phyloP scores from a whole-genome alignment of 805 yeast genomes.

The Lachancea meyersii region DNA sequence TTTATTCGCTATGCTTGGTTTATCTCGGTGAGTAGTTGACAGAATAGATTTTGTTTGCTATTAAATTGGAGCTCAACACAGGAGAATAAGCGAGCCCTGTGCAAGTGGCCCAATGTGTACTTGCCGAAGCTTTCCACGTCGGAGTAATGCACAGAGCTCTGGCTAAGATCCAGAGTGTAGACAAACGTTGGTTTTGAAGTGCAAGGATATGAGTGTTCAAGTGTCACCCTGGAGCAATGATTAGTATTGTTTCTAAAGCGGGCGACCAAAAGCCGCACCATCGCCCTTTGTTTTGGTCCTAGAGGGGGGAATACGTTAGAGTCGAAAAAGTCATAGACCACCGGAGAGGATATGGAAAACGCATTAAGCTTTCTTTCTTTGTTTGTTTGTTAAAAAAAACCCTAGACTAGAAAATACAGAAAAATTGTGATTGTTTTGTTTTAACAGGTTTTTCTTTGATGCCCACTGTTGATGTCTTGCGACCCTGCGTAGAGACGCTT shows the following conservation, averaged over 20 bases:
- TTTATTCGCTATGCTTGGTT: constrained; percentile 13
- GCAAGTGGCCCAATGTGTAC: not conserved
- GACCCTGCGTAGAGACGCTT: constrained; percentile 19
- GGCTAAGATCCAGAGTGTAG: constrained; percentile 87
- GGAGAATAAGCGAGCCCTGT: constrained; percentile 21
- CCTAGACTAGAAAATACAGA: constrained; percentile 30
- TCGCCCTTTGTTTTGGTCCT: no score
- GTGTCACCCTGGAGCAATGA: no score
- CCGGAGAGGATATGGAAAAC: constrained; percentile 18
- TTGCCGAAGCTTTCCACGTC: constrained; percentile 11
- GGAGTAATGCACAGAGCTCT: constrained; percentile 3
- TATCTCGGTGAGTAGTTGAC: constrained; percentile 72
- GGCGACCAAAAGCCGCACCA: no score
- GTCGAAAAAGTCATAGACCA: not conserved
- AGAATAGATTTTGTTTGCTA: constrained; percentile 71
- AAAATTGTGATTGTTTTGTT: constrained; percentile 13
- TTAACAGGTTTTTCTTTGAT: constrained; percentile 10
- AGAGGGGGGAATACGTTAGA: no score
- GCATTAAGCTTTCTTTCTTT: constrained; percentile 19
- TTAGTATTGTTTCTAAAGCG: no score
- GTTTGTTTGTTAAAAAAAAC: constrained; percentile 17
- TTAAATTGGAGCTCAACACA: constrained; percentile 77
- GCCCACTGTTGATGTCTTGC: constrained; percentile 13
- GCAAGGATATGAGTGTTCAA: not conserved
- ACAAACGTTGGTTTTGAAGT: constrained; percentile 40